Evolutionary conservation across 805 yeast species (phyloP).

Genomic region (Candida vaughaniae): DNA sequence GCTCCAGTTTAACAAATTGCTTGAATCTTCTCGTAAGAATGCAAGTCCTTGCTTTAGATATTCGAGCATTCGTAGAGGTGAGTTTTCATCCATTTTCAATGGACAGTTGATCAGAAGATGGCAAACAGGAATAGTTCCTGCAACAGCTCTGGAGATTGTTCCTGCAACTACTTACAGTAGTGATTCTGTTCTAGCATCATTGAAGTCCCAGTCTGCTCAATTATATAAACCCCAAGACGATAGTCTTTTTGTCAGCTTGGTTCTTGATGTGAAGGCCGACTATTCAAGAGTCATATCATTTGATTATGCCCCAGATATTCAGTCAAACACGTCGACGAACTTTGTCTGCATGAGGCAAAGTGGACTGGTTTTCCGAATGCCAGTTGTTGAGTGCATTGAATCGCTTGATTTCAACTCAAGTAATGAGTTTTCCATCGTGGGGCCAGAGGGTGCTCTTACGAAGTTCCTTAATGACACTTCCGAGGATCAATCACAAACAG

Average conservation of each 20-base stretch:
- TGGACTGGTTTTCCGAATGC: conserved; percentile 82
- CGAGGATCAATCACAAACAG: conserved; percentile 9
- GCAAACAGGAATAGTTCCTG: conserved; percentile 64
- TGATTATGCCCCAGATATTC: conserved; percentile 67
- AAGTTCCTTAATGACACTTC: conserved; percentile 34
- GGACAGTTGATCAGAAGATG: conserved; percentile 79
- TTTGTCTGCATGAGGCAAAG: conserved; percentile 88
- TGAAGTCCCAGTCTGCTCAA: conserved; percentile 37
- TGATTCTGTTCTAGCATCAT: conserved; percentile 11
- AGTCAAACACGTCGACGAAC: conserved; percentile 54
- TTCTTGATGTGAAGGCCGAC: conserved; percentile 70
- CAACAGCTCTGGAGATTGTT: conserved; percentile 16
- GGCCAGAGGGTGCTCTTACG: conserved; percentile 54
- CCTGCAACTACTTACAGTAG: background rate
- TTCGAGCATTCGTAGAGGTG: conserved; percentile 64
- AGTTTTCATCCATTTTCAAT: conserved; percentile 74
- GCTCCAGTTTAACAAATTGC: conserved; percentile 57
- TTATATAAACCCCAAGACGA: conserved; percentile 47
- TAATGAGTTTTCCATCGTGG: conserved; percentile 63
- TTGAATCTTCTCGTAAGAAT: conserved; percentile 60
- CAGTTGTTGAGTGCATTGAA: conserved; percentile 64
- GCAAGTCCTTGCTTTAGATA: conserved; percentile 66
- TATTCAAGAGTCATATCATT: conserved; percentile 81
- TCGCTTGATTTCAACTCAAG: conserved; percentile 64
- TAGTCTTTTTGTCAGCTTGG: conserved; percentile 70